Conservation (phyloP, 73 alveolate genomes). For the Tetrahymena malaccensis region DNA sequence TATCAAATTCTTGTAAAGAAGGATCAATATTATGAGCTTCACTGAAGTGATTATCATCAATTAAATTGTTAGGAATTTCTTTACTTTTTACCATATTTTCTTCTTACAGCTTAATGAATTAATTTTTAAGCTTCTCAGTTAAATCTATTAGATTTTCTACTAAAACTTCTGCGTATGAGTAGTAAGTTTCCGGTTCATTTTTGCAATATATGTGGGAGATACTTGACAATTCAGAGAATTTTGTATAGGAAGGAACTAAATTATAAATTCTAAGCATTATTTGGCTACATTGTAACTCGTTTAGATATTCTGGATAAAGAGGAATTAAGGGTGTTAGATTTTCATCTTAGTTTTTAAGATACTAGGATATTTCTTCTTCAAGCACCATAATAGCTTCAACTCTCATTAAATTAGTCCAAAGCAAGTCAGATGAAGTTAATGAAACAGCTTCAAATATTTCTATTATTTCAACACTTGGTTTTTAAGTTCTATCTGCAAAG, state of each 20-base stretch:
- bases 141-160: not conserved
- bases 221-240: not conserved
- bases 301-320: not conserved
- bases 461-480: not conserved
- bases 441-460: not conserved
- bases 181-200: not conserved
- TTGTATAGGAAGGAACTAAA: not conserved
- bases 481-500: not conserved
- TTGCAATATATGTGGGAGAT: not conserved
- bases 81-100: not conserved
- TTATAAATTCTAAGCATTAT: not conserved
- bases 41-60: not conserved
- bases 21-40: not conserved
- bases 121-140: not conserved
- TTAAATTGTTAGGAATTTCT: not conserved
- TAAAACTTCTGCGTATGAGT: not conserved
- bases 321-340: not conserved
- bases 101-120: not conserved
- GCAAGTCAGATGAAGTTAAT: not conserved
- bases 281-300: not conserved
- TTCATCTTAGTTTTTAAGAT: not conserved
- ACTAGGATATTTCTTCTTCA: not conserved
- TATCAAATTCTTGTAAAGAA: not conserved
- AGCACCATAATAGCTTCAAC: not conserved
- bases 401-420: not conserved